Evolutionary conservation across 1,139 yeast species (phyloP), one percentile per base, ranked within the genome.

Genomic region (Blastobotrys buckinghamii): DNA sequence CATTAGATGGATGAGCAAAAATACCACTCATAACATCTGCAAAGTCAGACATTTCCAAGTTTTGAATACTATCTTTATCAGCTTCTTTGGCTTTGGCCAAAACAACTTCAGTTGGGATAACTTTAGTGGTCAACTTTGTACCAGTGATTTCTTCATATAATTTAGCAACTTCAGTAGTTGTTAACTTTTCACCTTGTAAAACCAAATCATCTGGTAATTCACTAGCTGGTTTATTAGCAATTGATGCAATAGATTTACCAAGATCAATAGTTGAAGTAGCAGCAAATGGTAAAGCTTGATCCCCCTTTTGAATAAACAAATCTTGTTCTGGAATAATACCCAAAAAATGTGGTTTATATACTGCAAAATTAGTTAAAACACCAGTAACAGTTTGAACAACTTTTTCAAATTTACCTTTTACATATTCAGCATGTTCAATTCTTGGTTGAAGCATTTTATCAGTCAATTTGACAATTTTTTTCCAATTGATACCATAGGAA

Each of bases 401-500:
- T 24, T 34, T 34, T 34, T 33, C 32, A 4, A 34, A 10, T n/a
- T 34, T 22, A 2, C 24, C 10, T 32, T 10, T 26, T 10, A 39
- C 39, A 26, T 35, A 42, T 22, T 42, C 38, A 20, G 9, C 6
- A 9, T 12, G 3, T n/a, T 42, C 12, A 10, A 16, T 24, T 24
- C 27, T 42, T 24, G 10, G 2, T 6, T 7, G 4, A 26, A 13
- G 39, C 32, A 30, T n/a, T n/a, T 39, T 38, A 8, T 54, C 15
- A 43, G 24, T 39, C 4, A 22, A 2, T 13, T 15, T 13, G 7
- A 20, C 40, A 12, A n/a, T 15, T 16, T 20, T 27, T 13, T 10
- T 26, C 35, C 71, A 52, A 46, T 78, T 78, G 32, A 68, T 59
- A 39, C 87, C 87, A 57, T 76, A 81, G 58, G 80, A 84, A 2